Evolutionary conservation across 2,329 filamentous ascomycete species (phyloP), one percentile per base, ranked within the genome.

Genomic region (Hirsutella rhossiliensis): DNA sequence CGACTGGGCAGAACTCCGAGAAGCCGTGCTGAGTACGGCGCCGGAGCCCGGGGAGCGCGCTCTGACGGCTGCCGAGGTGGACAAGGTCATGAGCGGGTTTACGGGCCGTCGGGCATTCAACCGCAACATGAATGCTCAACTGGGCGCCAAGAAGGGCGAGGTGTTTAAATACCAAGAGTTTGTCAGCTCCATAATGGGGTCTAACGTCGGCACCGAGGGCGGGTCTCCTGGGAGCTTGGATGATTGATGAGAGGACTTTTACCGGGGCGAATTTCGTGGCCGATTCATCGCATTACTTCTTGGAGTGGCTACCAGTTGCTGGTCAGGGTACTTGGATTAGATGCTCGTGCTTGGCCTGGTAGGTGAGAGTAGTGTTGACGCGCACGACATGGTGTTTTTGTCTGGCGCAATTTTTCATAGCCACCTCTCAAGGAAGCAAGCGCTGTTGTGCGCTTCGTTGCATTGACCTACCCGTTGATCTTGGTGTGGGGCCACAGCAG

Each of bases 161-260:
- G 88, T 97, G 1, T 97, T 98, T 64, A 78, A 81, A 56, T 98
- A 97, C 60, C 80, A 87, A 49, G 92, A 98, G 46, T 97, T 97
- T 65, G 87, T 97, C 50, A 76, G 72, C 49, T 82, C 76, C 23
- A 67, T 85, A 41, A 71, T 76, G 53, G 80, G 80, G 3, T 70
- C 73, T 11, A 74, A 64, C 43, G 64, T 61, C 27, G 57, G 53
- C 15, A 56, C 62, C 18, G 53, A 55, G 17, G 45, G 47, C 31
- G 48, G 42, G 20, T 54, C 59, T 20, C 52, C 58, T 18, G 56
- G 60, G 28, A 52, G 53, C 43, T 49, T 50, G 6, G 58, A 62
- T 41, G 47, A 46, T 34, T 41, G 43, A 42, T 30, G 36, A 32
- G 18, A 17, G 13, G 3, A 27, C 23, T 27, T 27, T 27, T 27